A percentile compares a stretch with the other conserved stretches of the same genome.
Evolutionary conservation across 2,329 filamentous ascomycete genomes (phyloP).

Genomic region (Penicillium sp.): DNA sequence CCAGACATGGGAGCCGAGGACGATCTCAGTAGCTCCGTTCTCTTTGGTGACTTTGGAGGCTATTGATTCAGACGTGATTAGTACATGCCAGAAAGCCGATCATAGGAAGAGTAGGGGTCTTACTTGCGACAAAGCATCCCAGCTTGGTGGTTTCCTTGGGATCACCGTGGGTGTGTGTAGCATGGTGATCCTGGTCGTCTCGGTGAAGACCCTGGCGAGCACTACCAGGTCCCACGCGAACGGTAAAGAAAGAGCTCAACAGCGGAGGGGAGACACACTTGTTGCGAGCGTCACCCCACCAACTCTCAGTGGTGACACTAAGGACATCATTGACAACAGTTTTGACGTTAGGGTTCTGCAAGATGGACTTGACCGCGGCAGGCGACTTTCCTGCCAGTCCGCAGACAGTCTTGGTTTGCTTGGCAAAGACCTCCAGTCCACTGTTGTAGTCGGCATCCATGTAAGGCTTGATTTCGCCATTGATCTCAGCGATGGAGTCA

Average conservation of each 20-base stretch:
- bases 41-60: conserved; percentile 39
- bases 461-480: neutral
- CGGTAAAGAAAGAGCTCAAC: neutral
- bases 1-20: conserved; percentile 46
- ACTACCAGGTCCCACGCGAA: neutral
- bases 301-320: neutral
- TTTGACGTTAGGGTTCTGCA: neutral
- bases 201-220: neutral
- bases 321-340: neutral
- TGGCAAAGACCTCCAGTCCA: neutral
- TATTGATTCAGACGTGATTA: neutral
- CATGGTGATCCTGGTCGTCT: neutral
- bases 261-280: neutral
- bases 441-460: neutral
- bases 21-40: conserved; percentile 46
- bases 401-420: neutral
- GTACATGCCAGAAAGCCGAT: neutral
- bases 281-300: neutral
- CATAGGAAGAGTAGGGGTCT: neutral
- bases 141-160: neutral
- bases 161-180: neutral
- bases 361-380: neutral
- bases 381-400: neutral
- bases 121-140: neutral
- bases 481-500: neutral